Base-by-base conservation (phyloP, 352 stramenopile genomes). In the Phytophthora meadii region DNA sequence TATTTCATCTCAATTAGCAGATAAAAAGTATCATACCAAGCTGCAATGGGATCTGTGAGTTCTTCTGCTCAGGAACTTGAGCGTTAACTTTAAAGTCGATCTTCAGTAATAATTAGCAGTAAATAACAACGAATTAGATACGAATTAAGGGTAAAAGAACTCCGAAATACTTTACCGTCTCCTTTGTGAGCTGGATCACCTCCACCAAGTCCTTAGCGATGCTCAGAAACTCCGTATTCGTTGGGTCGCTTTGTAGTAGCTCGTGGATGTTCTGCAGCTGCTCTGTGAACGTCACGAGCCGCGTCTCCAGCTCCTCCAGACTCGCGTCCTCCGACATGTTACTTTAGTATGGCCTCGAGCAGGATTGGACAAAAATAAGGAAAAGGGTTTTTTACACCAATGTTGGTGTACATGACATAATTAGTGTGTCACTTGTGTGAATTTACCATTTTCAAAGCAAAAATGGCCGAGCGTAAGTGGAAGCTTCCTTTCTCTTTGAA, bases 101-200 rank as follows among this genome's bases (percentile, higher is more conserved):
- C 74, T 82, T 19, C 6, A 50, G 25, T 32, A 10, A 11, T 27
- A 22, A 54, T 53, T 22, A 48, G 2, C 19, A 56, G 12, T 39
- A 65, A 58, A 61, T 53, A 22, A 44, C 6, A 10, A n/a, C 17
- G 7, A 70, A 55, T 61, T 61, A 52, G 30, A 1, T 34, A 39
- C 5, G 34, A 57, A 40, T 59, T 14, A 57, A 46, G 4, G 15
- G 36, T 17, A 6, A 48, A 60, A 28, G 8, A 1, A 5, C 17
- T 22, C 30, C 17, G 25, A 24, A 48, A 4, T 37, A 10, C 37
- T 32, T 8, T 50, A 93, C 83, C 83, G 87, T 89, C 72, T 93
- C 83, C 56, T 91, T 88, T 24, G 87, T 95, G 51, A 95, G 81
- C n/a, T 77, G 80, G 55, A 95, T 93, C 50, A 95, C 87, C 57